Conservation (phyloP, 768 basidiomycete genomes). For the Termitomyces bulborhizus region DNA sequence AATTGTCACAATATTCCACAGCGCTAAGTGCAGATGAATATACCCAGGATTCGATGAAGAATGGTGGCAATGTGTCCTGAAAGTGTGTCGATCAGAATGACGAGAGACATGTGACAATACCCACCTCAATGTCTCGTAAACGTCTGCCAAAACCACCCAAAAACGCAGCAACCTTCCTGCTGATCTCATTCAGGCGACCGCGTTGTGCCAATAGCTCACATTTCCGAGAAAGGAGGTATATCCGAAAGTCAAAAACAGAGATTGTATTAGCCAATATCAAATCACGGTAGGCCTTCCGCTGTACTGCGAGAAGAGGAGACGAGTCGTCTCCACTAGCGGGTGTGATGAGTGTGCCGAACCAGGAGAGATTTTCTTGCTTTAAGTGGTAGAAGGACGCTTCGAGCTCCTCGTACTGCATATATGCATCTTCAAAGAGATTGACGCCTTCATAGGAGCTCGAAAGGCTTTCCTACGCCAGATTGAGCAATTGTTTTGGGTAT, state of each 20-base stretch:
- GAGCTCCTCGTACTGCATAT: constrained; percentile 86
- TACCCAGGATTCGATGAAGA: constrained; percentile 90
- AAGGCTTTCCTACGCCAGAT: constrained; percentile 72
- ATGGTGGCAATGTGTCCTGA: constrained; percentile 40
- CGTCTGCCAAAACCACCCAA: constrained; percentile 70
- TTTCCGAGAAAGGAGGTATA: constrained; percentile 86
- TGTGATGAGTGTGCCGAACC: constrained; percentile 86
- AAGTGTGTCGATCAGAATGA: not conserved
- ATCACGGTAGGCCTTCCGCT: constrained; percentile 83
- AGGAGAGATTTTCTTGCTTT: constrained; percentile 79
- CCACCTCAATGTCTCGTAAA: constrained; percentile 71
- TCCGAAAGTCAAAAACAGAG: constrained; percentile 88
- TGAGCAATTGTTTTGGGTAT: constrained; percentile 4
- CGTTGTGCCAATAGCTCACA: constrained; percentile 68
- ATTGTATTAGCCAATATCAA: constrained; percentile 87
- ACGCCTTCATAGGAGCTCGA: constrained; percentile 90
- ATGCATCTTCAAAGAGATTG: constrained; percentile 83
- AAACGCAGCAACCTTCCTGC: constrained; percentile 67
- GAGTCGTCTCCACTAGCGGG: constrained; percentile 71
- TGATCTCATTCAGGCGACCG: constrained; percentile 63
- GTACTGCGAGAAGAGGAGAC: constrained; percentile 66
- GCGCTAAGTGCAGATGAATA: constrained; percentile 86
- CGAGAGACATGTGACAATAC: constrained; percentile 27
- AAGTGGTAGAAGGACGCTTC: constrained; percentile 76
- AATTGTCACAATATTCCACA: constrained; percentile 72